These are phyloP conservation scores for Penicillium sp. DNA, from an alignment of 2,329 filamentous ascomycete genomes.

Conservation along the genomic window DNA sequence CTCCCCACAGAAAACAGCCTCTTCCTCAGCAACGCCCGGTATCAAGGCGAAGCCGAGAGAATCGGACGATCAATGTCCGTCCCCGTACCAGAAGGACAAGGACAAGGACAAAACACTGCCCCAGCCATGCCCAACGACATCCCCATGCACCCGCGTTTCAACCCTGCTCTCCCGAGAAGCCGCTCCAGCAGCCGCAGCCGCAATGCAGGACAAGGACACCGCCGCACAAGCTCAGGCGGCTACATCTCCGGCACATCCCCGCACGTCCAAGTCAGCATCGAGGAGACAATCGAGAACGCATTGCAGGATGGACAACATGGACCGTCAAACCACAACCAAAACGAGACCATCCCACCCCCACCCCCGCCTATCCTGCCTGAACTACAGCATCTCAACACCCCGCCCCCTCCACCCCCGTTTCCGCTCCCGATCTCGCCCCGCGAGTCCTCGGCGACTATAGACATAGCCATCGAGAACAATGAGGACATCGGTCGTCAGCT, in stretches of 20 bases:
- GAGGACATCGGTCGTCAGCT: conserved; percentile 35
- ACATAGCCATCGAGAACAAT: conserved; percentile 43
- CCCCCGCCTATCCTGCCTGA: conserved; percentile 53
- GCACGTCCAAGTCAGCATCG: conserved; percentile 51
- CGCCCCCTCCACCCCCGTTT: conserved; percentile 51
- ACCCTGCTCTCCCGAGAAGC: conserved; percentile 39
- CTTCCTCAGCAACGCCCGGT: conserved; percentile 36
- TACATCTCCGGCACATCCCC: conserved; percentile 32
- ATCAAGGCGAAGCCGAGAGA: conserved; percentile 36
- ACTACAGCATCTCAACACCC: conserved; percentile 57
- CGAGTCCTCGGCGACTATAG: conserved; percentile 40
- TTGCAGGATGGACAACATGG: conserved; percentile 18
- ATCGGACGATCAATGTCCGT: conserved; percentile 42
- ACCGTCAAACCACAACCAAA: not conserved
- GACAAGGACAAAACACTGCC: conserved; percentile 23
- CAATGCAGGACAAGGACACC: conserved; percentile 31
- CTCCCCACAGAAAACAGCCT: conserved; percentile 50
- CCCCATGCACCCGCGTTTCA: conserved; percentile 42
- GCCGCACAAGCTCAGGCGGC: conserved; percentile 25
- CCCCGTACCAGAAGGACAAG: conserved; percentile 31
- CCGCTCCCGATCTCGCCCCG: conserved; percentile 34
- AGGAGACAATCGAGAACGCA: conserved; percentile 49
- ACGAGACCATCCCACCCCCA: conserved; percentile 24
- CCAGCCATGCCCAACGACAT: conserved; percentile 30
- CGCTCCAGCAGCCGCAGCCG: conserved; percentile 41